Percentiles rank a stretch among this genome's conserved stretches.
Conservation (phyloP, 371 early-diverging fungal genomes). For the Dichotomocladium elegans region DNA sequence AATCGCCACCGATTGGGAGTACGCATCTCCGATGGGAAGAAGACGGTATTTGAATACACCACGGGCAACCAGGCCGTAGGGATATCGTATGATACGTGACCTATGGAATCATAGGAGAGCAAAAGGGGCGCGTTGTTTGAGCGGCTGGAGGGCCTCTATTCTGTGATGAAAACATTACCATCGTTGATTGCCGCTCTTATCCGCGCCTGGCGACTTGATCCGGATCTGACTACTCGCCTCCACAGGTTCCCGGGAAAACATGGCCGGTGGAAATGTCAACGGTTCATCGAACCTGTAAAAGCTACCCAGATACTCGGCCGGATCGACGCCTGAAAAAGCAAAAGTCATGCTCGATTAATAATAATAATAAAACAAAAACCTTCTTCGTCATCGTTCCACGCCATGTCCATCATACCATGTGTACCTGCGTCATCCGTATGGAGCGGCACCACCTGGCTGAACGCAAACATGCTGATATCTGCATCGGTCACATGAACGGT, state of each 20-base stretch:
- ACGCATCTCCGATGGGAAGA: slow-evolving; percentile 20
- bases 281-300: slow-evolving; percentile 58
- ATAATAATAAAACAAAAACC: background rate
- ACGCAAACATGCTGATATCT: slow-evolving; percentile 65
- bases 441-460: slow-evolving; percentile 40
- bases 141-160: too few relatives aligned
- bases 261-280: slow-evolving; percentile 35
- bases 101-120: slow-evolving; percentile 17
- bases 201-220: slow-evolving; percentile 61
- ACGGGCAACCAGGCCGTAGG: slow-evolving; percentile 61
- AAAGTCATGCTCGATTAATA: background rate
- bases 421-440: slow-evolving; percentile 2
- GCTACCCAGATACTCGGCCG: slow-evolving; percentile 58
- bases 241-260: slow-evolving; percentile 16
- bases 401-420: background rate
- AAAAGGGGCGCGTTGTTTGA: background rate
- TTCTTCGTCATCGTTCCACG: background rate
- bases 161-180: slow-evolving; percentile 28
- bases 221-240: slow-evolving; percentile 54
- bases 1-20: slow-evolving; percentile 32
- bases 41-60: slow-evolving; percentile 59
- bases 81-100: slow-evolving; percentile 55
- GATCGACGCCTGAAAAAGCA: slow-evolving; percentile 26
- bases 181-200: slow-evolving; percentile 46
- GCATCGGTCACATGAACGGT: slow-evolving; percentile 50